Base-by-base conservation (phyloP, 148 eudicot species). In the Vaccinium myrtillus region DNA sequence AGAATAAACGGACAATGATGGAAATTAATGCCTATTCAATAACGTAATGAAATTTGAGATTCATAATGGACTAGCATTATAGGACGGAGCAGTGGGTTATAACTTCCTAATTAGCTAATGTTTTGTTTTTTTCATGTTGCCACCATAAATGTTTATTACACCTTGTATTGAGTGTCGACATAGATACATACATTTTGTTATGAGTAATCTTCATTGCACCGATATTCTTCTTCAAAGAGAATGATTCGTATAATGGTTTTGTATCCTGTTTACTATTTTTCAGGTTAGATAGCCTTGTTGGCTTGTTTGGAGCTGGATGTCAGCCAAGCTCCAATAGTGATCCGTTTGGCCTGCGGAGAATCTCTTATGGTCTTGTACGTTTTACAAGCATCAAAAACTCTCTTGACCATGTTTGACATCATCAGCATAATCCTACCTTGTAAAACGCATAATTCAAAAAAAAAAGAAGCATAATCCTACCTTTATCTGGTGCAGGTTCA, bases 271-370 rank as follows among this genome's bases (percentile, higher is more conserved):
- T 23, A 85, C 50, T 75, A 36, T 78, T 87, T 67, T 90, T 90
- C 95, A 97, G 99, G 90, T 85, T 97, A 83, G 98, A 95, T 84
- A 97, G 98, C 93, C 93, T 97, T 89, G 98, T 97, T 85, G 99
- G 99, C 77, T 87, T 97, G 84, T 93, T 97, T 89, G 98, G 96
- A 82, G 98, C 98, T 71, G 98, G 99, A 79, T 97, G 99, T 86
- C 98, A 95, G 88, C 95, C 99, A 84, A 97, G 90, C 87, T 95
- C 98, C 69, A 85, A 90, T 71, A 97, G 89, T 85, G 99, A 97
- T 75, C 99, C 98, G 74, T 95, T 95, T 86, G 99, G 99, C 81
- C 88, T 97, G 81, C 93, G 98, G 76, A 93, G 99, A 87, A 93
- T 88, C 84, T 93, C 99, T 87, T 97, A 97, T 86, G 99, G 95